phyloP scores from a whole-genome alignment of 257 asterid species.

The Ehretia macrophylla region DNA sequence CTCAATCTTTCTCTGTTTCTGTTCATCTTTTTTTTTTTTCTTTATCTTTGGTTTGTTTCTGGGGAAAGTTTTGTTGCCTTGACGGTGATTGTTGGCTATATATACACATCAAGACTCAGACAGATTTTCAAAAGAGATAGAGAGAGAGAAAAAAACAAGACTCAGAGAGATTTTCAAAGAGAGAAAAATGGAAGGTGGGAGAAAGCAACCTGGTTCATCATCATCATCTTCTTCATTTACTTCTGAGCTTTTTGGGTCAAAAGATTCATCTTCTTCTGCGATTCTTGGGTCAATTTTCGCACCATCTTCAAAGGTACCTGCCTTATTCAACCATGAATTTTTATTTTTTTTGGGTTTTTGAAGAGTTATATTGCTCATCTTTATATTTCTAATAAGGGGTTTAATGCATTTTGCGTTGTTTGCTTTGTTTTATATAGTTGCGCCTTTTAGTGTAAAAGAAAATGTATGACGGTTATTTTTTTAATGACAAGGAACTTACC shows the following conservation, averaged over 20 bases:
- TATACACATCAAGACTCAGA: neutral
- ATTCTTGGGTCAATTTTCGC: slow-evolving; percentile 61
- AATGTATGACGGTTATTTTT: slow-evolving; percentile 26
- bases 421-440: neutral
- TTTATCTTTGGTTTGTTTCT: slow-evolving; percentile 22
- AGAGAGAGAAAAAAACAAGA: slow-evolving; percentile 2
- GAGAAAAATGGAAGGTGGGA: slow-evolving; percentile 55
- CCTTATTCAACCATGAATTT: neutral
- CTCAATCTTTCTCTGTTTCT: slow-evolving; percentile 21
- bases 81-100: too few relatives aligned
- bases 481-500: too few relatives aligned
- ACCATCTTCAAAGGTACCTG: slow-evolving; percentile 48
- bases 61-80: neutral
- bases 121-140: neutral
- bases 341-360: neutral
- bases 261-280: slow-evolving; percentile 38
- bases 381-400: neutral
- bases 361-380: neutral
- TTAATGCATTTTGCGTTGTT: slow-evolving; percentile 3
- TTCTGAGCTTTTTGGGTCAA: slow-evolving; percentile 83
- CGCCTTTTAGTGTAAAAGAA: neutral
- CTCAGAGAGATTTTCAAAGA: neutral
- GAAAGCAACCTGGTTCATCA: slow-evolving; percentile 38
- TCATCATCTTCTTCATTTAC: slow-evolving; percentile 57
- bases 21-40: neutral